These are phyloP conservation scores for Microsporum ferrugineum DNA, from an alignment of 2,329 filamentous ascomycete species.

Conservation along the genomic window DNA sequence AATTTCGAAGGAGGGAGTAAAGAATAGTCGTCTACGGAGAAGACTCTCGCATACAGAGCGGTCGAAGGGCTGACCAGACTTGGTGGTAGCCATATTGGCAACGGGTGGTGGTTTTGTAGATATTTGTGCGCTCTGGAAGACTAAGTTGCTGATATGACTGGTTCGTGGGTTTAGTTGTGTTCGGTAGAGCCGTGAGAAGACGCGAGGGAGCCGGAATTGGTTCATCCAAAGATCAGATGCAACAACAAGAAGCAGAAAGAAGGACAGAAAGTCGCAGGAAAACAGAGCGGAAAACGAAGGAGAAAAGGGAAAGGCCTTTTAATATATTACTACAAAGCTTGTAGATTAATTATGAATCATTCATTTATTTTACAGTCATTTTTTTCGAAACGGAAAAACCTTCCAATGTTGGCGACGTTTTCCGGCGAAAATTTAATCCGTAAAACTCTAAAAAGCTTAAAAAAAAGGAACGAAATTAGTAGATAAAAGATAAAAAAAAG, in stretches of 20 bases:
- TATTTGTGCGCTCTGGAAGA: conserved; percentile 1
- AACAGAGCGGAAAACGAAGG: background rate
- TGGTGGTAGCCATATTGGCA: conserved; percentile 55
- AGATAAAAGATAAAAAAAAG: background rate
- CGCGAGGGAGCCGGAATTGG: background rate
- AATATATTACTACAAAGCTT: too few relatives aligned
- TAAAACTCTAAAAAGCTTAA: background rate
- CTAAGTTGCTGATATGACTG: background rate
- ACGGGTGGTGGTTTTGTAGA: conserved; percentile 15
- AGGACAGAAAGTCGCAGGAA: background rate
- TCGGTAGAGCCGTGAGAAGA: background rate
- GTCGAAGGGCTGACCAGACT: conserved; percentile 84
- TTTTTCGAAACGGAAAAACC: background rate
- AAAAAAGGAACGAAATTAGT: background rate
- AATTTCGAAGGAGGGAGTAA: conserved; percentile 90
- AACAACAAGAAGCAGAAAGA: background rate
- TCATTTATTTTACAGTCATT: background rate
- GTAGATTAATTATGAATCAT: background rate
- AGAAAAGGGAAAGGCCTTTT: background rate
- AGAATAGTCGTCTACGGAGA: conserved; percentile 81
- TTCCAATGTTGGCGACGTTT: too few relatives aligned
- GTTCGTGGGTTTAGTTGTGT: conserved; percentile 4
- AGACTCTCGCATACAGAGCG: conserved; percentile 69
- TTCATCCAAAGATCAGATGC: background rate
- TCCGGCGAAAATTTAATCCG: background rate